Conservation (phyloP, 352 stramenopile species). For the Proteromonas lacertae region DNA sequence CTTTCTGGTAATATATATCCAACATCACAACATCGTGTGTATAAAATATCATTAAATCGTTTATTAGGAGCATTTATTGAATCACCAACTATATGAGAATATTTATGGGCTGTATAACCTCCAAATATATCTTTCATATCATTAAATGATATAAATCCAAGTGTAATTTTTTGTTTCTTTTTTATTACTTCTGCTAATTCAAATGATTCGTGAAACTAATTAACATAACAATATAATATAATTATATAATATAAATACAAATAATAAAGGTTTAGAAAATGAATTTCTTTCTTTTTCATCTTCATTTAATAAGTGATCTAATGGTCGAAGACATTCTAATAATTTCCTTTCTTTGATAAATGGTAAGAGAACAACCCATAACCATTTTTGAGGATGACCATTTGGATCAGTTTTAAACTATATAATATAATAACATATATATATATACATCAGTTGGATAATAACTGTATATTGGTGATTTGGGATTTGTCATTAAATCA, state of each 20-base stretch:
- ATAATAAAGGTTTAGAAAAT: neutral
- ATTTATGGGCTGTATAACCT: no score
- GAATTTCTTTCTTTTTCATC: neutral
- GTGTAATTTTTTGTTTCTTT: no score
- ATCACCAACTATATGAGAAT: no score
- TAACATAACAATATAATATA: neutral
- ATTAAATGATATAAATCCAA: no score
- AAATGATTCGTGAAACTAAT: no score
- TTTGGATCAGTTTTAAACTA: slow-evolving; percentile 82
- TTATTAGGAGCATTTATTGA: no score
- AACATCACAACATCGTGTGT: no score
- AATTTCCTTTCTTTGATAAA: slow-evolving; percentile 90
- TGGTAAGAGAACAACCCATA: slow-evolving; percentile 85
- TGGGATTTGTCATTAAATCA: slow-evolving; percentile 62
- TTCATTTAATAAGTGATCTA: neutral
- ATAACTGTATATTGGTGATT: slow-evolving; percentile 80
- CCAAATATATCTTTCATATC: no score
- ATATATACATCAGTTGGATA: slow-evolving; percentile 35
- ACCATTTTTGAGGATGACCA: slow-evolving; percentile 87
- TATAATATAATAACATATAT: no score
- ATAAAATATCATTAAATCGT: no score
- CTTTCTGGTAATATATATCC: no score
- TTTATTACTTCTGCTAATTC: no score
- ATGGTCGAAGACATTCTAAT: slow-evolving; percentile 31
- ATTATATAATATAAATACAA: neutral